Conservation (phyloP, 129 eudicot genomes). For the Flaveria ramosissima region DNA sequence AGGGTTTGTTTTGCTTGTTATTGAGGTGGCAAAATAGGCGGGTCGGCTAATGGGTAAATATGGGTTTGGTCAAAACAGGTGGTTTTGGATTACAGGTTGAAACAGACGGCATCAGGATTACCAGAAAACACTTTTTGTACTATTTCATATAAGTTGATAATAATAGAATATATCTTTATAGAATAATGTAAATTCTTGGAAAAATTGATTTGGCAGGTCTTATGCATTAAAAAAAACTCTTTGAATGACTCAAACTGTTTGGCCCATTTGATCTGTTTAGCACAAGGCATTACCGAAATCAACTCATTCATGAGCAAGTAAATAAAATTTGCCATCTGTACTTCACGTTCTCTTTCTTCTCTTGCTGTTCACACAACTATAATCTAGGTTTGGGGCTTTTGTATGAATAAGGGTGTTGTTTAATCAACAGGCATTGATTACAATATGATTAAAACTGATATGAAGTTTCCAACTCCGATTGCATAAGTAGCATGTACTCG, state of each 20-base stretch:
- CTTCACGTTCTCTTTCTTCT: neutral
- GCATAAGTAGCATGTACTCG: neutral
- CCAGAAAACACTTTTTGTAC: constrained; percentile 1
- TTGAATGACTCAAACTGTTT: neutral
- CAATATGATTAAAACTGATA: neutral
- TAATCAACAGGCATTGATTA: neutral
- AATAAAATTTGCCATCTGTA: neutral
- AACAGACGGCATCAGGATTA: neutral
- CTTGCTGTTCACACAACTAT: neutral
- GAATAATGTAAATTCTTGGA: neutral
- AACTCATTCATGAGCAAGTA: neutral
- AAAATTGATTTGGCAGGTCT: neutral
- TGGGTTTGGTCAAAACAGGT: neutral
- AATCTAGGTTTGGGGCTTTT: neutral
- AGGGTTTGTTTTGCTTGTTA: neutral
- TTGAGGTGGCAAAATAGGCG: neutral
- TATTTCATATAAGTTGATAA: neutral
- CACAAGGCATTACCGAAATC: too few relatives aligned
- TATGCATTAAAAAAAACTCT: neutral
- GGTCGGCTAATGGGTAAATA: neutral
- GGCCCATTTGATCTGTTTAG: too few relatives aligned
- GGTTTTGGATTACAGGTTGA: neutral
- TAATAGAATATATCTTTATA: neutral
- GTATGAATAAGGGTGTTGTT: neutral
- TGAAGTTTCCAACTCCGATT: neutral